Evolutionary conservation across 2,329 filamentous ascomycete genomes (phyloP).

Genomic region (Diaporthe citriasiana): DNA sequence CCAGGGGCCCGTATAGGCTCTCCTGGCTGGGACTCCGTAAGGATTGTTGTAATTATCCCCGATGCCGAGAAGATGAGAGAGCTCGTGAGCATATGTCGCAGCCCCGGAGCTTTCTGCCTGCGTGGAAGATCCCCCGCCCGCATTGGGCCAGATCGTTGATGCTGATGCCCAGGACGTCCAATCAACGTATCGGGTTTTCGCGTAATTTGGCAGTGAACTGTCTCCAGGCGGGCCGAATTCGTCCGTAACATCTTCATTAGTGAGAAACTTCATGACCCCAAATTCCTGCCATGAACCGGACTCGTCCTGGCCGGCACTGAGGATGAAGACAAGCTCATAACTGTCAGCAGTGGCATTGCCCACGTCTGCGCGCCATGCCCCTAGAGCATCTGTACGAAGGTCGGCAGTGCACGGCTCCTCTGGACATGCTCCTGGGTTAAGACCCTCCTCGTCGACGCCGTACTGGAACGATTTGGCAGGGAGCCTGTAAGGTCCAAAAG

Average conservation of each 20-base stretch:
- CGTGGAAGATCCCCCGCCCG: conserved; percentile 64
- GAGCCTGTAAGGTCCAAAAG: conserved; percentile 66
- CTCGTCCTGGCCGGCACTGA: conserved; percentile 68
- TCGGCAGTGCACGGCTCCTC: conserved; percentile 59
- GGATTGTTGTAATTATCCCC: conserved; percentile 71
- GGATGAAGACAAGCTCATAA: conserved; percentile 67
- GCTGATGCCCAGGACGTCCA: conserved; percentile 69
- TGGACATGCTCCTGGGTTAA: conserved; percentile 62
- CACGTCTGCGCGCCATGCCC: conserved; percentile 64
- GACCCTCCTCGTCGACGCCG: conserved; percentile 59
- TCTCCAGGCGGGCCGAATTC: conserved; percentile 63
- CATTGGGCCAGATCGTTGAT: conserved; percentile 67
- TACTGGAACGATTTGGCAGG: conserved; percentile 64
- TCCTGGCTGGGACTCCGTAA: conserved; percentile 59
- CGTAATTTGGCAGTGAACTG: conserved; percentile 58
- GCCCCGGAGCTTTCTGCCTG: conserved; percentile 68
- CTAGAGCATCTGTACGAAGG: conserved; percentile 63
- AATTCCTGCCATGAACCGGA: conserved; percentile 70
- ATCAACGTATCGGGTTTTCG: conserved; percentile 64
- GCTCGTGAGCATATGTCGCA: conserved; percentile 67
- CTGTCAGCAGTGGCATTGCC: conserved; percentile 62
- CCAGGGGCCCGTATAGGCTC: conserved; percentile 65
- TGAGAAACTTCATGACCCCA: conserved; percentile 66
- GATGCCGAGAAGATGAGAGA: conserved; percentile 65
- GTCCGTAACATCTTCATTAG: conserved; percentile 61